Base-by-base conservation (phyloP, 495 filamentous ascomycete genomes). In the Daldinia caldariorum region DNA sequence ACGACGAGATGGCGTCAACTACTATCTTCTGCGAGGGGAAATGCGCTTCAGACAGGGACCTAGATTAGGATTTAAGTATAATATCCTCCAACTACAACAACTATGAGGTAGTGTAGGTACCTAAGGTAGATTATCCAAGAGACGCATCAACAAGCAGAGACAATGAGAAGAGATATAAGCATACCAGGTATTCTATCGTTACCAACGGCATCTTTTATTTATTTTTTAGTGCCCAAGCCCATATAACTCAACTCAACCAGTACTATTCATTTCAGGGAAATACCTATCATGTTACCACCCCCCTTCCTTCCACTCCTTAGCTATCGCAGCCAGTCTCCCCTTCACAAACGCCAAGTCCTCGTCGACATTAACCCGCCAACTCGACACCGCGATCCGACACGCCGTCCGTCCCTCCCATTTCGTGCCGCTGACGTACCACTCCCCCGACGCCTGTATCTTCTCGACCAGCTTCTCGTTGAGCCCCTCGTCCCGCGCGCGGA, bases 371-470 rank as follows among this genome's bases (percentile, higher is more conserved):
- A 89, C 85, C 68, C 86, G 84, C 94, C 94, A 97, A 70, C 91
- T 97, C 10, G 90, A 88, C 37, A 97, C 89, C 0, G 94, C 94
- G 70, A 97, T 86, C 22, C 94, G 83, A 69, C 86, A 89, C 16
- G 93, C 94, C 53, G 90, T 86, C 58, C 80, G 72, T 0, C 89
- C 89, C 39, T 88, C 79, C 93, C 93, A 97, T 55, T 80, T 82
- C 2, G 91, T 97, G 9, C 92, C 91, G 43, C 90, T 92, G 4
- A 97, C 92, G 77, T 92, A 97, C 74, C 97, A 91, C 71, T 86
- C 87, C 34, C 88, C 83, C 6, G 86, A 89, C 6, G 80, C 84
- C 72, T 97, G 97, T 69, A 97, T 95, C 54, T 81, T 86, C 32
- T 83, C 77, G 3, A 89, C 88, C 8, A 97, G 78, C 41, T 80